Conservation (phyloP, 768 basidiomycete species). For the Tephrocybe sp. region DNA sequence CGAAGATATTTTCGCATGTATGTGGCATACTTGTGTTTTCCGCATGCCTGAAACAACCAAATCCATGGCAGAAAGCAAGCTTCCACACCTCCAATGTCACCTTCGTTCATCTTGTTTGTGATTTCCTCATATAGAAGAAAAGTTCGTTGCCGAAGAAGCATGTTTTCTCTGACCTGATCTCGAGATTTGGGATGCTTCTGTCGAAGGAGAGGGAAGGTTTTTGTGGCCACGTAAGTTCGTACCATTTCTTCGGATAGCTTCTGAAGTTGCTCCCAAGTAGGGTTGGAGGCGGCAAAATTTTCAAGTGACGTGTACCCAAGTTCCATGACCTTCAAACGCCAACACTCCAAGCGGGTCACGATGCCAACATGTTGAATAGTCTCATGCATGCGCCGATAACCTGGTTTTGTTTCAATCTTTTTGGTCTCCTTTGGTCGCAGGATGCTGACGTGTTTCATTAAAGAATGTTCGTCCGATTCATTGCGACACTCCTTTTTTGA, state of each 20-base stretch:
- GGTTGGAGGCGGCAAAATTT: background rate
- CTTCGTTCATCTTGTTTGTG: conserved; percentile 26
- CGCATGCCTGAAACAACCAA: conserved; percentile 23
- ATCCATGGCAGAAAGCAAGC: conserved; percentile 24
- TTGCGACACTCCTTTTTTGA: conserved; percentile 7
- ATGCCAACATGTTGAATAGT: conserved; percentile 24
- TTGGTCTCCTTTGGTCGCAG: conserved; percentile 24
- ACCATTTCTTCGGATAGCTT: background rate
- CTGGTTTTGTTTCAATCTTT: conserved; percentile 25
- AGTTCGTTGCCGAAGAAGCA: conserved; percentile 27
- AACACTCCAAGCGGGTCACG: conserved; percentile 23
- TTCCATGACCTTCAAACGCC: conserved; percentile 18
- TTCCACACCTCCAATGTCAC: conserved; percentile 30
- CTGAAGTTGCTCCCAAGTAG: background rate
- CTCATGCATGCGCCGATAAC: conserved; percentile 31
- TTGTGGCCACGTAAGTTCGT: background rate
- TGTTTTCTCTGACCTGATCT: too few relatives aligned
- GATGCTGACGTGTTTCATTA: conserved; percentile 20
- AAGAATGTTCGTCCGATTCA: conserved; percentile 11
- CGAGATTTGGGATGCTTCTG: too few relatives aligned
- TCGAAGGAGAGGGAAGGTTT: background rate
- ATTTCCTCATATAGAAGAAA: conserved; percentile 36
- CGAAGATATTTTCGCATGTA: conserved; percentile 25
- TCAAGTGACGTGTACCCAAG: background rate
- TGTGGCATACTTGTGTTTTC: conserved; percentile 33